Evolutionary conservation across 2,329 filamentous ascomycete genomes (phyloP), one percentile per base, ranked within the genome.

Genomic region (Alternaria sp.): DNA sequence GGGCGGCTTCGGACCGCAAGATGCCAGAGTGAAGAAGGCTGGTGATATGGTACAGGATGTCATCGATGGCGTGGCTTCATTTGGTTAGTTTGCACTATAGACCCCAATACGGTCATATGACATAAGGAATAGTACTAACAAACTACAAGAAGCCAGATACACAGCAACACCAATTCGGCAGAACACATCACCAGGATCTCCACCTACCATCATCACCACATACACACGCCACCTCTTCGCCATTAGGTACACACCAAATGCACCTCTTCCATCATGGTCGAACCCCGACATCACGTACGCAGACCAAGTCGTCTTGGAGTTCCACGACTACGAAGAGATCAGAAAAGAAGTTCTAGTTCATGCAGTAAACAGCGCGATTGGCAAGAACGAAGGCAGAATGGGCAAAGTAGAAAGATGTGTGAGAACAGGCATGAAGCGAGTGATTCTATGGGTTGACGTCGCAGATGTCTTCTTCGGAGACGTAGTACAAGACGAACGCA

Each of bases 391-490:
- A 12, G 65, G 65, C 1, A 56, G 65, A 12, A 71, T 69, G 67
- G 68, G 68, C 1, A 62, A 50, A 26, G 56, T 71, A 2, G 65
- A 71, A 40, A 61, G 43, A 9, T 62, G 58, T 26, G 5, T 8
- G 1, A 12, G 21, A 36, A 67, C 61, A 8, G 65, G 61, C 2
- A 25, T 61, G 1, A 62, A 54, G 15, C 64, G 47, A 25, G 62
- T 70, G 36, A 28, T 54, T 9, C 49, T 70, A 51, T 68, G 62
- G 61, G 63, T 68, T 46, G 67, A 69, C 40, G 67, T 68, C 26
- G 55, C 57, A 1, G 65, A 69, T 40, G 57, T 63, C 5, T 13
- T 51, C 15, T 25, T 50, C 4, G 57, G 54, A 11, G 43, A 28
- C 19, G 45, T 23, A 7, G n/a, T 45, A 28, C 30, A 17, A 25